These are phyloP conservation scores for Yarrowia keelungensis DNA, from an alignment of 805 yeast genomes.

Conservation along the genomic window DNA sequence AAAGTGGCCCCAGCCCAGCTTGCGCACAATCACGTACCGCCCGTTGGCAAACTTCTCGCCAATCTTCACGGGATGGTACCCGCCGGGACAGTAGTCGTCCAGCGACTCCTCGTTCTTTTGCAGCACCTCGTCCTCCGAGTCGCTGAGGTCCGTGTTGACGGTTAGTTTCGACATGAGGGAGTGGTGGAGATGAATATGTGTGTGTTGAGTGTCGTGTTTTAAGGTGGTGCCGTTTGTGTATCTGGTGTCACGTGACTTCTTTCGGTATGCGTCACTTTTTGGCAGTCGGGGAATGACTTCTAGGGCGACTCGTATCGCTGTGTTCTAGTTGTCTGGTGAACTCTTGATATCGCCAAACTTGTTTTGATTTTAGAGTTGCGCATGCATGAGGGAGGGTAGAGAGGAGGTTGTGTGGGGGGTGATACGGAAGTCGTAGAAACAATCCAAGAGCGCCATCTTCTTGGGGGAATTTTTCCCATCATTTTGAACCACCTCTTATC, in stretches of 20 bases:
- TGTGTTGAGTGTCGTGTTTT: background rate
- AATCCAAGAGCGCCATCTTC: background rate
- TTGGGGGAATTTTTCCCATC: background rate
- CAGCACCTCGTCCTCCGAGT: conserved; percentile 37
- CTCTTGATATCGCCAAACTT: conserved; percentile 23
- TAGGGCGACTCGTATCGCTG: too few species aligned
- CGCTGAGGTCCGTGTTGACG: conserved; percentile 35
- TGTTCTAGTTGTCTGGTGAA: background rate
- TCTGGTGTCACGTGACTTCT: too few species aligned
- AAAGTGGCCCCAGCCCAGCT: conserved; percentile 99
- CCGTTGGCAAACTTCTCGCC: conserved; percentile 84
- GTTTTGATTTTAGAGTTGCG: conserved; percentile 35
- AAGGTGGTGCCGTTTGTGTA: too few species aligned
- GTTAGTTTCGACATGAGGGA: conserved; percentile 19
- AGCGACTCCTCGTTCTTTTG: conserved; percentile 71
- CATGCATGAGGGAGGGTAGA: conserved; percentile 1
- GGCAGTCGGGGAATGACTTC: too few species aligned
- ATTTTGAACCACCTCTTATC: background rate
- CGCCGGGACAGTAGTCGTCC: conserved; percentile 88
- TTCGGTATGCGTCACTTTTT: background rate
- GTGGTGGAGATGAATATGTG: background rate
- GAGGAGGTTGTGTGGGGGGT: background rate
- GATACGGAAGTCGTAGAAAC: background rate
- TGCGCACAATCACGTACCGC: conserved; percentile 80
- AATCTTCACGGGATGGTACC: conserved; percentile 91